Evolutionary conservation across 495 filamentous ascomycete genomes (phyloP), one percentile per base, ranked within the genome.

Genomic region (Trichocladium antarcticum): DNA sequence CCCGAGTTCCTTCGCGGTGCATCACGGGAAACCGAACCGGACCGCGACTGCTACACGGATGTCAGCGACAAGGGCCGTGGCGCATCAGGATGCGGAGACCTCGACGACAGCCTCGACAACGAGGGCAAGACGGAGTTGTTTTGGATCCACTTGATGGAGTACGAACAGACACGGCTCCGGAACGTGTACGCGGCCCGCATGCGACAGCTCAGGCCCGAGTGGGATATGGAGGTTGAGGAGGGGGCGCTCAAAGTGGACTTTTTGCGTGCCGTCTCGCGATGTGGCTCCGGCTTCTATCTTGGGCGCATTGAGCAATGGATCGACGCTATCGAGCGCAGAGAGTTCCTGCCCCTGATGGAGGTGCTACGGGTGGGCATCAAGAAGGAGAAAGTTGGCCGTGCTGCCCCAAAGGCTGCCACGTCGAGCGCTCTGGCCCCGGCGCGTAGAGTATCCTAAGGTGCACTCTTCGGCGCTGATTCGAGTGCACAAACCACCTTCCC

Each of bases 1-100:
- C 75, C 75, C 27, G 55, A 62, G 31, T 75, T 77, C 38, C 56
- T 78, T 37, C 54, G 53, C 1, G 60, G 57, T 1, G 48, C 50
- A 31, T 38, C 49, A 46, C 20, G 63, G 29, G 54, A 59, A 22
- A 38, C 60, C 22, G 56, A 62, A 46, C 67, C 66, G 2, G 57
- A 66, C 37, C 56, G 54, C 28, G 35, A 54, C 51, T 28, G 53
- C 22, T 70, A 72, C 43, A 57, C 54, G 12, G 50, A 60, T 31
- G 55, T 64, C 11, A n/a, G n/a, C n/a, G 56, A 47, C 16, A 42
- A 59, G 9, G 38, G 56, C 14, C 52, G 42, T 8, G 28, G 45
- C 24, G 57, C 65, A 10, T n/a, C 22, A 3, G 24, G 17, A 1
- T 51, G 45, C 5, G 46, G 59, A 37, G 44, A 62, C 20, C 46